phyloP scores from a whole-genome alignment of 1,284 basidiomycete species.

The Rhizopogon hawkerae region DNA sequence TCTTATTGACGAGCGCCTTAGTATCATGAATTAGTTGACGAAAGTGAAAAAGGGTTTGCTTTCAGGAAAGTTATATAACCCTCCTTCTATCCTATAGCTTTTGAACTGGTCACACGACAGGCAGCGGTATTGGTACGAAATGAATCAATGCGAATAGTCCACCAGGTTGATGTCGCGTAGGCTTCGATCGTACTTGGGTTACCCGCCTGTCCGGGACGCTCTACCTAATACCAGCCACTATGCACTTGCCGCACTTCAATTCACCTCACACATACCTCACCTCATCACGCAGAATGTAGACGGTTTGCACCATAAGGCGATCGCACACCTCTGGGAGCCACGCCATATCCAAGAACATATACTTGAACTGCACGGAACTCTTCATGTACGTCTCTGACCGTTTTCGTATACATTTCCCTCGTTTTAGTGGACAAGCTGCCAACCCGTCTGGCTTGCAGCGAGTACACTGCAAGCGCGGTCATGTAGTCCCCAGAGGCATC shows the following conservation, averaged over 20 bases:
- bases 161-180: constrained; percentile 23
- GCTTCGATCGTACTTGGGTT: constrained; percentile 82
- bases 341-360: constrained; percentile 39
- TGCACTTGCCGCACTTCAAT: constrained; percentile 74
- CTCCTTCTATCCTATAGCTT: neutral
- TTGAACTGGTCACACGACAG: constrained; percentile 28
- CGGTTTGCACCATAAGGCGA: constrained; percentile 77
- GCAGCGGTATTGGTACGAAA: constrained; percentile 65
- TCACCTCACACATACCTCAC: constrained; percentile 52
- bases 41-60: constrained; percentile 52
- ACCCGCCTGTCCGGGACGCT: constrained; percentile 71
- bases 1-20: constrained; percentile 23
- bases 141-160: neutral
- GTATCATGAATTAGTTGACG: constrained; percentile 78
- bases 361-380: constrained; percentile 82
- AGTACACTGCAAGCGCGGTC: constrained; percentile 68
- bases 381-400: constrained; percentile 51
- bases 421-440: constrained; percentile 6
- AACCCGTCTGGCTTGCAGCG: constrained; percentile 33
- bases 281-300: constrained; percentile 92
- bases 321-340: constrained; percentile 34
- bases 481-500: constrained; percentile 53
- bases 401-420: neutral
- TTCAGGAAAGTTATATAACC: constrained; percentile 45
- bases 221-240: constrained; percentile 83